phyloP scores from a whole-genome alignment of 371 early-diverging fungal genomes.

The Entomophthora muscae region DNA sequence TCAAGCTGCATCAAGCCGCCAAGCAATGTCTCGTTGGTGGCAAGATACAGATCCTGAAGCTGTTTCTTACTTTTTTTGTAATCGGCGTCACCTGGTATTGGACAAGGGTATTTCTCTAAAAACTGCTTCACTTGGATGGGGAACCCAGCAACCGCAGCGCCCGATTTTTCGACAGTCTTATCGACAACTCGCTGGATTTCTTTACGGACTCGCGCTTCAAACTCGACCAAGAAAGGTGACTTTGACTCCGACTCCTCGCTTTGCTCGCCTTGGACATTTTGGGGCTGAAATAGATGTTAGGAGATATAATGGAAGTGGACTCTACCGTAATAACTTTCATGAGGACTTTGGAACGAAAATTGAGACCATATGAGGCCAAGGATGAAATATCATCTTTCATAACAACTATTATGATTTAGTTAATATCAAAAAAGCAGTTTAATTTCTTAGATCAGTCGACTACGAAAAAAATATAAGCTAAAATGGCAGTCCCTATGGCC shows the following conservation, averaged over 20 bases:
- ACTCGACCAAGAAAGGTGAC: background rate
- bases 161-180: background rate
- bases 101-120: background rate
- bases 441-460: no score
- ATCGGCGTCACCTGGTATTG: background rate
- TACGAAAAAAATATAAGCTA: no score
- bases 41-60: background rate
- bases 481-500: no score
- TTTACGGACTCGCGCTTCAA: background rate
- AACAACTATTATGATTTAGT: background rate
- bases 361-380: slow-evolving; percentile 5
- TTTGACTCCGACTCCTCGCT: background rate
- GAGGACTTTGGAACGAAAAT: background rate
- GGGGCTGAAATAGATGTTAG: no score
- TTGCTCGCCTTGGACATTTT: no score
- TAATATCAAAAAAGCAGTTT: no score
- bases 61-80: background rate
- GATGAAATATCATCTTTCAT: slow-evolving; percentile 6
- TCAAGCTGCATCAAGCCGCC: slow-evolving; percentile 1
- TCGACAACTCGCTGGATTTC: background rate
- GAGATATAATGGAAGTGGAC: no score
- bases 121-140: background rate
- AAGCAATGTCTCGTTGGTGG: background rate
- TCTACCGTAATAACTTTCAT: background rate
- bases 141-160: background rate